Evolutionary conservation across 139 green algal genomes (phyloP).

Genomic region (Trebouxia sp.): DNA sequence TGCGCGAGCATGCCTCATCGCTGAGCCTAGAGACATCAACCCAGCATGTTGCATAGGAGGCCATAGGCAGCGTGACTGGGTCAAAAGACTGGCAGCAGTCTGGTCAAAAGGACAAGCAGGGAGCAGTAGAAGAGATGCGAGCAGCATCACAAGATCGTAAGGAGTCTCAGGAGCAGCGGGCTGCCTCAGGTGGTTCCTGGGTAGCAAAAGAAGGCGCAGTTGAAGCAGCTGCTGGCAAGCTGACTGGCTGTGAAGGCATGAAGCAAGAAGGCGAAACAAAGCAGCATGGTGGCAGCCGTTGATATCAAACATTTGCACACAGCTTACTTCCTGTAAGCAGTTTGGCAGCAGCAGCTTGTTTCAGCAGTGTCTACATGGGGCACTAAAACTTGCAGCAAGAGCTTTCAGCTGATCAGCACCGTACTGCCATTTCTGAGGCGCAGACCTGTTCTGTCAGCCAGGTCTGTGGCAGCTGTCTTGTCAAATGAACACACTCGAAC

Average conservation of each 20-base stretch:
- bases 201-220: conserved; percentile 13
- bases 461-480: no score
- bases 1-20: no score
- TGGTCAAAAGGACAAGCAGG: conserved; percentile 3
- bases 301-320: not conserved
- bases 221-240: conserved; percentile 13
- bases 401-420: no score
- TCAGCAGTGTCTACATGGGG: no score
- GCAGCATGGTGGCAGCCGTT: conserved; percentile 1
- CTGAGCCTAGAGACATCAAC: no score
- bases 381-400: no score
- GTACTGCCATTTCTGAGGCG: no score
- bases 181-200: not conserved
- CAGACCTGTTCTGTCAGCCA: no score
- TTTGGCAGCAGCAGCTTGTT: no score
- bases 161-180: not conserved
- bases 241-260: conserved; percentile 10
- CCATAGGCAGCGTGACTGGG: conserved; percentile 10
- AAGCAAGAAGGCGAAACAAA: conserved; percentile 9
- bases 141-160: conserved; percentile 14
- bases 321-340: no score
- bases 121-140: conserved; percentile 1
- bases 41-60: not conserved
- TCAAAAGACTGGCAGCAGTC: not conserved
- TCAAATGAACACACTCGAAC: no score